A percentile compares a stretch with the other conserved stretches of the same genome.
Evolutionary conservation across 495 filamentous ascomycete species (phyloP).

Genomic region (Trichoderma erinaceum): DNA sequence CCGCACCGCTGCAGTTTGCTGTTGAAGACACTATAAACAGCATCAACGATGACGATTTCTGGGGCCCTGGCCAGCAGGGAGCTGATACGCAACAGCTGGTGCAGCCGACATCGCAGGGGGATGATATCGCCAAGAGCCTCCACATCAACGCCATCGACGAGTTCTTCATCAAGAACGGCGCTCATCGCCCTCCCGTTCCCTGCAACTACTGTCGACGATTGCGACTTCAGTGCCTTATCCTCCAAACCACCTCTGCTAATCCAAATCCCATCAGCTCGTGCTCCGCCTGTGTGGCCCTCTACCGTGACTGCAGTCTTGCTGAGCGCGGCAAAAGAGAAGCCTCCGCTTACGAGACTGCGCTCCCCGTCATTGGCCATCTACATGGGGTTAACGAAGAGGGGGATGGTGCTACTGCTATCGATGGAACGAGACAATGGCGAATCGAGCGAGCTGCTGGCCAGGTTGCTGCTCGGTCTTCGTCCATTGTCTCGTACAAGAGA

Average conservation of each 20-base stretch:
- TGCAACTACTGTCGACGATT: constrained; percentile 40
- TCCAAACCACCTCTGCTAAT: constrained; percentile 40
- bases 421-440: constrained; percentile 17
- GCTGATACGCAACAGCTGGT: background rate
- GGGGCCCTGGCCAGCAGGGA: background rate
- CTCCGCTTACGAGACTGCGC: constrained; percentile 40
- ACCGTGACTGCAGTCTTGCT: constrained; percentile 27
- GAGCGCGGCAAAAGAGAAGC: constrained; percentile 39
- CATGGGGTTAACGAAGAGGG: constrained; percentile 22
- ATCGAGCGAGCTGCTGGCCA: constrained; percentile 11
- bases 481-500: constrained; percentile 18
- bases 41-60: background rate
- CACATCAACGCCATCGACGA: constrained; percentile 16
- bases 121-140: too few species aligned
- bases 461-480: constrained; percentile 1
- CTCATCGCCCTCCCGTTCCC: constrained; percentile 33
- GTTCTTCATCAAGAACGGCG: constrained; percentile 29
- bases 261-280: constrained; percentile 33
- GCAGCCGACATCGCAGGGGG: background rate
- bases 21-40: background rate
- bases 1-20: background rate
- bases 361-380: constrained; percentile 31
- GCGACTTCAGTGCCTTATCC: constrained; percentile 41
- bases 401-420: constrained; percentile 16
- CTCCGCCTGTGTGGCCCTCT: constrained; percentile 23